Conservation (phyloP, 2,329 filamentous ascomycete species). For the Coniosporium tulheliwenetii region DNA sequence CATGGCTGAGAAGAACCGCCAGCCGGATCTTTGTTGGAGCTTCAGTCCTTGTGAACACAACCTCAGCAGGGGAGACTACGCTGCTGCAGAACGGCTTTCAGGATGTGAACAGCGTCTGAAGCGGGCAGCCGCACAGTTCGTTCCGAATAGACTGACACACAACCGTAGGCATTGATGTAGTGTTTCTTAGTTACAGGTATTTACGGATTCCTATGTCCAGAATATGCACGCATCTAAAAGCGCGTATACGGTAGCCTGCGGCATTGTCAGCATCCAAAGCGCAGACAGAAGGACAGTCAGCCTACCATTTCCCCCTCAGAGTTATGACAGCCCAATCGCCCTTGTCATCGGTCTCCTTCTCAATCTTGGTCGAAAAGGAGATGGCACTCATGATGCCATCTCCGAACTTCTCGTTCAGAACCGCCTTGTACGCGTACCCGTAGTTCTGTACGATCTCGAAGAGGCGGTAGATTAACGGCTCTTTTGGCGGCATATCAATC, state of each 20-base stretch:
- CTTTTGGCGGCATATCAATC: constrained; percentile 69
- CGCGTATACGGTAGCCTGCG: constrained; percentile 32
- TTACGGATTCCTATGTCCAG: not conserved
- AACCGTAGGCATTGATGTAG: too few relatives aligned
- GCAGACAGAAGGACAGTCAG: too few relatives aligned
- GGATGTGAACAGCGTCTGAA: too few relatives aligned
- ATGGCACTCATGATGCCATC: constrained; percentile 94
- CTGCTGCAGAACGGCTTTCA: too few relatives aligned
- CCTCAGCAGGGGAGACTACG: too few relatives aligned
- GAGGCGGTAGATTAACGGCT: constrained; percentile 76
- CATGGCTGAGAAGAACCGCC: too few relatives aligned
- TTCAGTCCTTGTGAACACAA: too few relatives aligned
- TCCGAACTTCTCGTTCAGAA: constrained; percentile 77
- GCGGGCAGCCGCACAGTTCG: too few relatives aligned
- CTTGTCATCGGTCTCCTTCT: constrained; percentile 80
- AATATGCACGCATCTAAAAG: constrained; percentile 19
- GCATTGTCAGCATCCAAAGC: constrained; percentile 1
- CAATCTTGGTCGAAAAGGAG: constrained; percentile 75
- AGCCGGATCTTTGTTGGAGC: too few relatives aligned
- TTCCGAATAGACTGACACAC: too few relatives aligned
- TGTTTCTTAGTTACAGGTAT: not conserved
- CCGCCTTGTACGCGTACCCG: constrained; percentile 87
- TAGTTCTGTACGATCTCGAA: constrained; percentile 97
- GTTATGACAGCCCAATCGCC: constrained; percentile 81
- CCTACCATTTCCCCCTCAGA: constrained; percentile 68